phyloP scores from a whole-genome alignment of 495 filamentous ascomycete species.

The Trypethelium eluteriae region DNA sequence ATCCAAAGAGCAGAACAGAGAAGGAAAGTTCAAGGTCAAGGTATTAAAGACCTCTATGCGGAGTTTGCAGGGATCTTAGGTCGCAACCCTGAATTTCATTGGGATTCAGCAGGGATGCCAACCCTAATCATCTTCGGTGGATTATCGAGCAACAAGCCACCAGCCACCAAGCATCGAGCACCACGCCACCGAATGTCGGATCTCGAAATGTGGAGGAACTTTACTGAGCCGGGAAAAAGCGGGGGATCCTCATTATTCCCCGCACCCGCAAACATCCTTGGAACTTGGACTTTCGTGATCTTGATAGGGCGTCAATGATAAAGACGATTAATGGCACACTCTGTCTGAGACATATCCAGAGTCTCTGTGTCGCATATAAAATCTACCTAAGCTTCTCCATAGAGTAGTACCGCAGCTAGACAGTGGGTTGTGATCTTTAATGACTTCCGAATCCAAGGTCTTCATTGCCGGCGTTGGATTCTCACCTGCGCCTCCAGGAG shows the following conservation, averaged over 20 bases:
- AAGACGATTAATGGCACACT: neutral
- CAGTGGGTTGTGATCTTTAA: slow-evolving; percentile 1
- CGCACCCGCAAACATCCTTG: neutral
- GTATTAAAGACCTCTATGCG: neutral
- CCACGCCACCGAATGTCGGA: neutral
- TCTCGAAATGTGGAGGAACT: slow-evolving; percentile 7
- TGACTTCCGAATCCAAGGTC: slow-evolving; percentile 10
- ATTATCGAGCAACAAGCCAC: neutral
- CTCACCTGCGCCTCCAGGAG: neutral
- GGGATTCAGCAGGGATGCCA: neutral
- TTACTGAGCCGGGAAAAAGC: slow-evolving; percentile 6
- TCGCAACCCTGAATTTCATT: neutral
- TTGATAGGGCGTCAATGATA: neutral
- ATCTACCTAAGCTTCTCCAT: neutral
- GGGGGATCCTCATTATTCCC: neutral
- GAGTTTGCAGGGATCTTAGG: neutral
- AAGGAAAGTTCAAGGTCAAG: slow-evolving; percentile 1
- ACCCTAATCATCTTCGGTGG: neutral
- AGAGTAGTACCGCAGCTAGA: neutral
- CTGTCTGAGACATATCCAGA: neutral
- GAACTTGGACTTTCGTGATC: neutral
- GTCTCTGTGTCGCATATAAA: neutral
- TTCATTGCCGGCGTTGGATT: slow-evolving; percentile 19
- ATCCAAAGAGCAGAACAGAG: neutral
- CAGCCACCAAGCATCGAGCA: slow-evolving; percentile 1